These are phyloP conservation scores for Alnus rubra DNA, from an alignment of 306 rosid species.

Conservation along the genomic window DNA sequence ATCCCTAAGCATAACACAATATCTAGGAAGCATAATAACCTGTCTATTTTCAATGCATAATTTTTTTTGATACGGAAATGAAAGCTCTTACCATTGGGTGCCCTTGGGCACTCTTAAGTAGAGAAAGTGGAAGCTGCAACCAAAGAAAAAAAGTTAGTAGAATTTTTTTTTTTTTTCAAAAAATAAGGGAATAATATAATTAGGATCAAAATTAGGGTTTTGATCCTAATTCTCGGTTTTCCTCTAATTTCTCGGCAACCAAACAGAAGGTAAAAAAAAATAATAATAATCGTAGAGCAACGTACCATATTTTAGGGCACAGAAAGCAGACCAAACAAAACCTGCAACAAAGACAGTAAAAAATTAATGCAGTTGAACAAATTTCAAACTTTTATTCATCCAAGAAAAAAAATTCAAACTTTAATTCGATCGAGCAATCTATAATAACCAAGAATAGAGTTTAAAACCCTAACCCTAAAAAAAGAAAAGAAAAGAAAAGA, in stretches of 20 bases:
- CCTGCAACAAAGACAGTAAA: conserved; percentile 22
- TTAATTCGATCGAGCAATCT: not conserved
- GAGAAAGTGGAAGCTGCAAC: conserved; percentile 88
- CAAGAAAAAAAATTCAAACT: not conserved
- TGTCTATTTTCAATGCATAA: not conserved
- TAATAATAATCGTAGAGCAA: not conserved
- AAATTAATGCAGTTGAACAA: not conserved
- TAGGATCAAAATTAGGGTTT: not conserved
- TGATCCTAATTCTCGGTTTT: not conserved
- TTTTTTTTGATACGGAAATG: not conserved
- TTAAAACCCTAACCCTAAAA: conserved; percentile 8
- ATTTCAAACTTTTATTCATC: not conserved
- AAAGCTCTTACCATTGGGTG: conserved; percentile 74
- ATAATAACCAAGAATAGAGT: not conserved
- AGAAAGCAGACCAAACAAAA: not conserved
- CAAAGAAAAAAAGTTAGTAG: conserved; percentile 5
- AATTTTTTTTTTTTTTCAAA: not conserved
- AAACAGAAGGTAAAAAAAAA: not conserved
- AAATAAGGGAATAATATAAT: conserved; percentile 8
- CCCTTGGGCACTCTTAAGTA: conserved; percentile 93
- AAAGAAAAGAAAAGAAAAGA: not conserved
- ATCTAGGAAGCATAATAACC: not conserved
- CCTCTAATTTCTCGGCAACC: conserved; percentile 4
- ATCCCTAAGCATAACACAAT: conserved; percentile 12
- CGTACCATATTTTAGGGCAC: conserved; percentile 29